These are phyloP conservation scores for Guadua angustifolia DNA, from an alignment of 176 grass and related monocot genomes.

Conservation along the genomic window DNA sequence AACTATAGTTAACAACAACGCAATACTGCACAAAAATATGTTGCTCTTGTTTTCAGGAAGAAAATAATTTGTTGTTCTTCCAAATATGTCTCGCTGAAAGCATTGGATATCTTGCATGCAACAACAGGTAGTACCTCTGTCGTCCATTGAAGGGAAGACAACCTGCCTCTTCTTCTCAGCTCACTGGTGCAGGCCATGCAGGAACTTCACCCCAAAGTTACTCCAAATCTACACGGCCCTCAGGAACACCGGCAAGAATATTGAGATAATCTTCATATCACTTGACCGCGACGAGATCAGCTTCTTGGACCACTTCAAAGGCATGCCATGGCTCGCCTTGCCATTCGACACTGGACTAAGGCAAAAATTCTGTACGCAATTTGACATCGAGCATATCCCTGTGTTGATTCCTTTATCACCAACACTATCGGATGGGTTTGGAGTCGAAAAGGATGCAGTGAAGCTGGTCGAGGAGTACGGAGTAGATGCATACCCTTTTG, in stretches of 20 bases:
- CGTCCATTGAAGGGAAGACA: conserved; percentile 53
- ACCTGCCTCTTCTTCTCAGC: conserved; percentile 60
- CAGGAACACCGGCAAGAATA: conserved; percentile 21
- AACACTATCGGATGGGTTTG: not conserved
- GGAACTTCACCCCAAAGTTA: conserved; percentile 51
- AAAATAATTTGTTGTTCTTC: not conserved
- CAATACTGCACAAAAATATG: not conserved
- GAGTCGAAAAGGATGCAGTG: conserved; percentile 49
- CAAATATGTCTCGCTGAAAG: not conserved
- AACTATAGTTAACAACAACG: not conserved
- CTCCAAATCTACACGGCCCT: conserved; percentile 49
- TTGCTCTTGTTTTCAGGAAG: not conserved
- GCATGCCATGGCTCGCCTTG: conserved; percentile 63
- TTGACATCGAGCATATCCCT: conserved; percentile 50
- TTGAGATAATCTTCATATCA: conserved; percentile 60
- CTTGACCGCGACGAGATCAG: conserved; percentile 43
- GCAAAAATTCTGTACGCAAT: conserved; percentile 1
- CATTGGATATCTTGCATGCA: not conserved
- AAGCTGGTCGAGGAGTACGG: conserved; percentile 53
- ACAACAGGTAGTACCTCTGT: conserved; percentile 43
- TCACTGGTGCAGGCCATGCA: conserved; percentile 61
- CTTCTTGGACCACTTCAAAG: conserved; percentile 54
- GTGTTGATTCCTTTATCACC: conserved; percentile 52
- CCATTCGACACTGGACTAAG: conserved; percentile 48
- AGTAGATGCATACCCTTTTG: conserved; percentile 57